phyloP scores from a whole-genome alignment of 116 monocot species.

The Cymodocea nodosa region DNA sequence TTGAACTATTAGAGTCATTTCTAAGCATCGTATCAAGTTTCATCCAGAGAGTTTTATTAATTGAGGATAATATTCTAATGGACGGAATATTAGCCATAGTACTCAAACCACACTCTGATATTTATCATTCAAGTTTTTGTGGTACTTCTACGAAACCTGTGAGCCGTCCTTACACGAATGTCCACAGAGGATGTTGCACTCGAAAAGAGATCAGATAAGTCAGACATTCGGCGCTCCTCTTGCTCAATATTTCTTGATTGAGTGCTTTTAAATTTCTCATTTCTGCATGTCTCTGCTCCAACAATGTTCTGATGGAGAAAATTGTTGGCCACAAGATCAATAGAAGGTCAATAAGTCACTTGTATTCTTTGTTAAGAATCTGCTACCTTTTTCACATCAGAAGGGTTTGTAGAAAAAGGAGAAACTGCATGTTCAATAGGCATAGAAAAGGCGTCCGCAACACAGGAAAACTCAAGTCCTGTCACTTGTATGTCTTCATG shows the following conservation, averaged over 20 bases:
- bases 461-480: constrained; percentile 9
- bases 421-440: constrained; percentile 12
- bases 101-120: too few species aligned
- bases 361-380: background rate
- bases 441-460: constrained; percentile 4
- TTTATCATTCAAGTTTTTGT: too few species aligned
- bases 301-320: constrained; percentile 13
- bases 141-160: too few species aligned
- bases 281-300: constrained; percentile 15
- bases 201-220: constrained; percentile 75
- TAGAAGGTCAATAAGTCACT: background rate
- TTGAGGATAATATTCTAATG: too few species aligned
- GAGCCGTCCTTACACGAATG: constrained; percentile 36
- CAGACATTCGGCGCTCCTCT: constrained; percentile 92
- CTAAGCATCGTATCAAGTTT: too few species aligned
- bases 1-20: too few species aligned
- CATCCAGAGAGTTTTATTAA: too few species aligned
- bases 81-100: too few species aligned
- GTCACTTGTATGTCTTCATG: constrained; percentile 4
- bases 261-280: constrained; percentile 17
- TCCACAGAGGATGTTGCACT: constrained; percentile 64
- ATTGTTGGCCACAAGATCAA: constrained; percentile 1
- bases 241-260: constrained; percentile 21
- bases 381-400: constrained; percentile 19
- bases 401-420: constrained; percentile 11